Evolutionary conservation across 1,284 basidiomycete genomes (phyloP), one percentile per base, ranked within the genome.

Genomic region (Schizophyllum amplum): DNA sequence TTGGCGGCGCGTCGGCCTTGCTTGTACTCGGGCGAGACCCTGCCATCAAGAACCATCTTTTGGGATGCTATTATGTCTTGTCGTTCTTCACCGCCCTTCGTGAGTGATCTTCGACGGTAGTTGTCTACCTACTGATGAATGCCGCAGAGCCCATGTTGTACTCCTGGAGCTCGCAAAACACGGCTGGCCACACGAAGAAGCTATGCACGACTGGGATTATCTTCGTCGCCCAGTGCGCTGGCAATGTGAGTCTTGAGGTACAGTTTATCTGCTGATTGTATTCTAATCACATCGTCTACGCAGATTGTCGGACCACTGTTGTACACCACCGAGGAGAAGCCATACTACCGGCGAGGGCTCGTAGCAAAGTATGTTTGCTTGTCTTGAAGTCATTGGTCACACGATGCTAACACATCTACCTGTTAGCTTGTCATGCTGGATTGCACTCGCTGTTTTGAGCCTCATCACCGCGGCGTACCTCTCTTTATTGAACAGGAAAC

Each of bases 151-250:
- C 75, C 1, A 74, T 76, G 71, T 63, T 75, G 2, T 75, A 76
- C 57, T 68, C 70, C 0, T 76, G 75, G 74, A 68, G 68, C 27
- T 65, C 72, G 1, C 75, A 75, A 58, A 76, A 76, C 56, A 74
- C 74, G 13, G 72, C 73, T 23, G 75, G 75, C 0, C 73, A 76
- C 57, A 76, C 75, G 1, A 77, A 75, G 64, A 75, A 75, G 60
- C 65, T 68, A 1, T 71, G 69, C 51, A 75, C 71, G 0, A 73
- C 72, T 11, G 74, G 69, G 3, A 61, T 75, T 9, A 62, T 75
- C 24, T 77, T 75, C 55, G 66, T 75, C 17, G 74, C 72, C 5
- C 75, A 77, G 62, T 76, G 73, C 57, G 72, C 69, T 22, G 75
- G 75, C 33, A 76, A 77, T 57, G 73, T 72, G 54, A 55, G 68